phyloP scores from a whole-genome alignment of 148 eudicot species.

The Rhododendron kiyosumense region DNA sequence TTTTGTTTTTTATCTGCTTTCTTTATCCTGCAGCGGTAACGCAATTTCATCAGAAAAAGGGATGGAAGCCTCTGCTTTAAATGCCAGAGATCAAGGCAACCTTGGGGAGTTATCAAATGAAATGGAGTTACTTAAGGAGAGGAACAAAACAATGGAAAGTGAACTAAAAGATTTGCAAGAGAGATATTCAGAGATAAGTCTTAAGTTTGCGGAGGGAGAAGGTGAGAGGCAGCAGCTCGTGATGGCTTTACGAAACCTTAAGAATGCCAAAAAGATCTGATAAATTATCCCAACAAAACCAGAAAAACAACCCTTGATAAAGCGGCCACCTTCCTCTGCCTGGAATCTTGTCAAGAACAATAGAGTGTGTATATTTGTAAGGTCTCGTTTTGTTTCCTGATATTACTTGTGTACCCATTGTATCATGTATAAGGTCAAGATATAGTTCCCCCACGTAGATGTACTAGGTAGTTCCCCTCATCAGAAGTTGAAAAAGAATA shows the following conservation, averaged over 20 bases:
- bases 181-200: slow-evolving; percentile 88
- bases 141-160: slow-evolving; percentile 62
- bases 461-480: not conserved
- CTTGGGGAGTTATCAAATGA: slow-evolving; percentile 36
- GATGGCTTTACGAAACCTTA: slow-evolving; percentile 72
- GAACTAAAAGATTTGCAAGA: slow-evolving; percentile 92
- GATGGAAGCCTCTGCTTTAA: slow-evolving; percentile 6
- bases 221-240: slow-evolving; percentile 85
- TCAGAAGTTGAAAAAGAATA: not conserved
- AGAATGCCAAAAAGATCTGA: slow-evolving; percentile 53
- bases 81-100: slow-evolving; percentile 21
- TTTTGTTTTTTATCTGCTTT: not conserved
- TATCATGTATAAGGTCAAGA: not conserved
- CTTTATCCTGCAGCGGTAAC: slow-evolving; percentile 20
- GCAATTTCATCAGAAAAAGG: slow-evolving; percentile 16
- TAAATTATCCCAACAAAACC: not conserved
- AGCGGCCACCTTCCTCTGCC: not conserved
- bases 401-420: not conserved
- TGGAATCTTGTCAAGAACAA: not conserved
- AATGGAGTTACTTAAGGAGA: slow-evolving; percentile 50
- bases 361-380: not conserved
- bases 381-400: not conserved
- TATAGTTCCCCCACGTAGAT: not conserved
- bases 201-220: slow-evolving; percentile 94
- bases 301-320: not conserved